phyloP scores from a whole-genome alignment of 2,329 filamentous ascomycete genomes.

The Alternaria sp. region DNA sequence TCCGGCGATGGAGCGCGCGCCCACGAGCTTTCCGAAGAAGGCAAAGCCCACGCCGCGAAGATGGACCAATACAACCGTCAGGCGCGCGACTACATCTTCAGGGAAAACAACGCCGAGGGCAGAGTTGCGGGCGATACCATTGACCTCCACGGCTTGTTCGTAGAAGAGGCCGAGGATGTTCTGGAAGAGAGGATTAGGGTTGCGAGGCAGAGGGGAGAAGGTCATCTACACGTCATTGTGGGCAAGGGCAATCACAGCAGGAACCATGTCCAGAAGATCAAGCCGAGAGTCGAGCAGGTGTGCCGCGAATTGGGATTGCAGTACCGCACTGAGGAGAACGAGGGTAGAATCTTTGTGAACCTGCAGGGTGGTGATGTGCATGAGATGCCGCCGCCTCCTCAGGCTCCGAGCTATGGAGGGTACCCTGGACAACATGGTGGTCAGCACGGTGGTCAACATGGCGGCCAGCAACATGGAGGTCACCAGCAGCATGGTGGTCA shows the following conservation, averaged over 20 bases:
- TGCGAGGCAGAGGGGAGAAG: slow-evolving; percentile 75
- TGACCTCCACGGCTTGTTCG: slow-evolving; percentile 92
- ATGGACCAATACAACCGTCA: slow-evolving; percentile 92
- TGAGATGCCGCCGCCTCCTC: slow-evolving; percentile 47
- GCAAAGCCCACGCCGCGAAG: slow-evolving; percentile 80
- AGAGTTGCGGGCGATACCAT: slow-evolving; percentile 82
- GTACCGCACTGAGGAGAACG: slow-evolving; percentile 86
- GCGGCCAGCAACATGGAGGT: slow-evolving; percentile 9
- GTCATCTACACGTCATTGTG: slow-evolving; percentile 91
- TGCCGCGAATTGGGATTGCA: slow-evolving; percentile 83
- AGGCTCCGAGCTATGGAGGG: slow-evolving; percentile 46
- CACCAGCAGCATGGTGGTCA: slow-evolving; percentile 21
- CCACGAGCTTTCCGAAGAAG: slow-evolving; percentile 82
- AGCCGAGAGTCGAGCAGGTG: slow-evolving; percentile 89
- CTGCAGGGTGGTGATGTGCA: slow-evolving; percentile 71
- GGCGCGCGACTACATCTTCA: slow-evolving; percentile 92
- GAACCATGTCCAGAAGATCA: slow-evolving; percentile 88
- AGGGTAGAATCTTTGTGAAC: slow-evolving; percentile 87
- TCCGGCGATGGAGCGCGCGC: slow-evolving; percentile 83
- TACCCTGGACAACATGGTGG: slow-evolving; percentile 55
- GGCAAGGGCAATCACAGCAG: slow-evolving; percentile 90
- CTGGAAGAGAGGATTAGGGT: slow-evolving; percentile 83
- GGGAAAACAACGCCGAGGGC: slow-evolving; percentile 84
- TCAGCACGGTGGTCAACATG: slow-evolving; percentile 45
- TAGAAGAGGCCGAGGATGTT: slow-evolving; percentile 93